Base-by-base conservation (phyloP, 1,284 basidiomycete genomes). In the Fomes fomentarius region DNA sequence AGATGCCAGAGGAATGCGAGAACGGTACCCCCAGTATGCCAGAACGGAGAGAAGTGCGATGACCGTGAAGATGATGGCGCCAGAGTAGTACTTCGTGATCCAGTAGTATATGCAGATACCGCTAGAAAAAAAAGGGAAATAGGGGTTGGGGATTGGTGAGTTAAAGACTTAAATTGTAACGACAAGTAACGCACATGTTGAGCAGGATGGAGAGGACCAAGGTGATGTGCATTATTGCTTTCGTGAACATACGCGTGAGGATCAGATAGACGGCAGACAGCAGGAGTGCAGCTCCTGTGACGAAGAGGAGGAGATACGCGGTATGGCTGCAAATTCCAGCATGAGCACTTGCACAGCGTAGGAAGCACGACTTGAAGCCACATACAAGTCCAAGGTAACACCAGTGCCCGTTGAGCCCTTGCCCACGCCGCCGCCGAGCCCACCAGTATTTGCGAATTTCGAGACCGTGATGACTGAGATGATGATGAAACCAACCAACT, bases 181-280 rank as follows among this genome's bases (percentile, higher is more conserved):
- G 22, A 11, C 11, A 22, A 45, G 24, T 26, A 55, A 77, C 83
- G 66, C 66, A 91, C 89, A 88, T 81, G 68, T 93, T 93, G 56
- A 92, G 72, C 3, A 81, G 44, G 40, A 92, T 88, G 4, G 84
- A 84, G 19, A 93, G 72, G 15, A 89, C 74, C 10, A 94, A 78
- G 0, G 90, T 90, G 46, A 93, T 81, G 65, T 93, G 90, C 82
- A 93, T 89, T 64, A 94, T 89, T 21, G 82, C 69, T 60, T 78
- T 85, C 47, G 93, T 94, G 71, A 94, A 94, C 2, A 79, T 73
- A 35, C 91, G 84, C 8, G 88, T 82, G 56, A 94, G 73, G 49
- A 82, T 67, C 44, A 84, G 72, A 62, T 82, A 83, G 15, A 79
- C 71, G 0, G 82, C 79, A 4, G 84, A 73, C 14, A 85, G 66